These are phyloP conservation scores for Pseudozyma sp. DNA, from an alignment of 1,284 basidiomycete genomes.

Conservation along the genomic window DNA sequence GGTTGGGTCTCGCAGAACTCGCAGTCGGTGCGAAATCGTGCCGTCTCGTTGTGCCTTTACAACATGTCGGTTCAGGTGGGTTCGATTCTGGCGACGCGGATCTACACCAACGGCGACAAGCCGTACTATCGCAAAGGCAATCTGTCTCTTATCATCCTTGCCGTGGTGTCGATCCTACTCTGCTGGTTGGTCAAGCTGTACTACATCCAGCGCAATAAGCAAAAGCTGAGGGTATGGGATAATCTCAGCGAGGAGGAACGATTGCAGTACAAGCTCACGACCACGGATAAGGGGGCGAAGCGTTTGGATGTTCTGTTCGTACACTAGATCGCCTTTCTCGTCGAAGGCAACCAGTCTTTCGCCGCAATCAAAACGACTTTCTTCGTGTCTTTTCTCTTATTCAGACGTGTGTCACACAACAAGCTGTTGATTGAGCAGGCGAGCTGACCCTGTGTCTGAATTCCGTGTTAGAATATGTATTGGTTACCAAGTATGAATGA, in stretches of 20 bases:
- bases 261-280: constrained; percentile 45
- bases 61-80: constrained; percentile 59
- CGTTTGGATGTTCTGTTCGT: constrained; percentile 47
- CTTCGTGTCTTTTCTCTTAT: too few species aligned
- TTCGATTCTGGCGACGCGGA: constrained; percentile 39
- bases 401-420: too few species aligned
- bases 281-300: constrained; percentile 44
- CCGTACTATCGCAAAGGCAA: constrained; percentile 54
- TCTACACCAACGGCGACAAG: constrained; percentile 51
- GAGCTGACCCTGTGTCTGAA: too few species aligned
- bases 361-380: too few species aligned
- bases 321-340: constrained; percentile 21
- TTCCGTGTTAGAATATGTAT: too few species aligned
- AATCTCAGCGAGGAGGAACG: constrained; percentile 27
- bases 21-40: constrained; percentile 45
- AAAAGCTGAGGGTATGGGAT: constrained; percentile 36
- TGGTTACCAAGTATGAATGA: too few species aligned
- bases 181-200: constrained; percentile 47
- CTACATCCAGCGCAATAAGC: constrained; percentile 47
- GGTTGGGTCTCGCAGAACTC: constrained; percentile 40
- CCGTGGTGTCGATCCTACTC: constrained; percentile 30
- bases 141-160: constrained; percentile 31
- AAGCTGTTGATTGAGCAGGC: too few species aligned
- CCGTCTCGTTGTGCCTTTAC: constrained; percentile 49
- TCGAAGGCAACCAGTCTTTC: not conserved